A percentile compares a stretch with the other conserved stretches of the same genome.
Conservation (phyloP, 495 filamentous ascomycete genomes). For the Aspergillus haitiensis region DNA sequence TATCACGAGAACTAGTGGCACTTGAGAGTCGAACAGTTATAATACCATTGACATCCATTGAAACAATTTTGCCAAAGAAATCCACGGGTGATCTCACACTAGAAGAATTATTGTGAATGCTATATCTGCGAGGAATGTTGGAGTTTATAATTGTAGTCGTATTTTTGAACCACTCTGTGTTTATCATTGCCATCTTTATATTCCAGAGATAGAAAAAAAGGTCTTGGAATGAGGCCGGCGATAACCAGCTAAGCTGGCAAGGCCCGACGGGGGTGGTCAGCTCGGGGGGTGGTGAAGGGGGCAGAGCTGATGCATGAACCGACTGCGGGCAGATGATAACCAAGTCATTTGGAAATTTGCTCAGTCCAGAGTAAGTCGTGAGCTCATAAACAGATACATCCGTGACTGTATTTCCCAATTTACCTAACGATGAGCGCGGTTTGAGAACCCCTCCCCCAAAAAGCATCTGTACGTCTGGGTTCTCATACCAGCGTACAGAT, state of each 20-base stretch:
- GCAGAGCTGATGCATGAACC: conserved; percentile 20
- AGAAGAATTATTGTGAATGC: conserved; percentile 18
- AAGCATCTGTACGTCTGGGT: conserved; percentile 42
- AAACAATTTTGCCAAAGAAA: conserved; percentile 59
- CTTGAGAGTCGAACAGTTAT: conserved; percentile 56
- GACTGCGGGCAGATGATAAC: conserved; percentile 48
- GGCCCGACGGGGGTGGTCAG: conserved; percentile 7
- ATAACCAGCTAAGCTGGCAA: conserved; percentile 18
- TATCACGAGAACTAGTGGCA: conserved; percentile 45
- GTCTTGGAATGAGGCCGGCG: conserved; percentile 16
- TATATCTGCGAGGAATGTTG: conserved; percentile 20
- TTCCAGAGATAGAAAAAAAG: conserved; percentile 17
- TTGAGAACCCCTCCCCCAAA: conserved; percentile 30
- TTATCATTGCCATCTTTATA: conserved; percentile 20
- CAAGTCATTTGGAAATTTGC: conserved; percentile 47
- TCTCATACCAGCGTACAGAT: conserved; percentile 54
- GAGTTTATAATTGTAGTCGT: conserved; percentile 21
- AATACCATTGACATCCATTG: conserved; percentile 53
- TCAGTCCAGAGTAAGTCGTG: conserved; percentile 41
- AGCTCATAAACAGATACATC: conserved; percentile 62
- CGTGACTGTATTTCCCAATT: conserved; percentile 39
- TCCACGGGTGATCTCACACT: conserved; percentile 27
- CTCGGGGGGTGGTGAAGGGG: background rate
- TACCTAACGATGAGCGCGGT: conserved; percentile 42
- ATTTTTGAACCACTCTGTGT: conserved; percentile 28